Conservation (phyloP, 345 rosid genomes). For the Aethionema arabicum region DNA sequence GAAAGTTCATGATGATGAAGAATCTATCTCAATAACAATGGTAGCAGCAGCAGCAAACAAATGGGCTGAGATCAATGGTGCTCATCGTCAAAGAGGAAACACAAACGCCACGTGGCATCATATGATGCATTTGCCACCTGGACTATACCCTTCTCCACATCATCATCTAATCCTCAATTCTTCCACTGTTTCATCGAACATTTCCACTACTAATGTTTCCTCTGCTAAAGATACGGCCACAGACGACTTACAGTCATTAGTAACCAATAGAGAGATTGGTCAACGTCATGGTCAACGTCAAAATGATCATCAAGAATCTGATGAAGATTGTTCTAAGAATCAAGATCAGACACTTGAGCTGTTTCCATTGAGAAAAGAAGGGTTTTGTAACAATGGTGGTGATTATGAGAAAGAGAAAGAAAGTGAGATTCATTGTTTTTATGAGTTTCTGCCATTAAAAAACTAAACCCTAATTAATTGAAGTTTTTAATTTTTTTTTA, state of each 20-base stretch:
- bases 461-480: slow-evolving; percentile 32
- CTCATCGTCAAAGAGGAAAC: slow-evolving; percentile 15
- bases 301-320: slow-evolving; percentile 28
- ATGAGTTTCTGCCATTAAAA: slow-evolving; percentile 84
- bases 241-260: slow-evolving; percentile 17
- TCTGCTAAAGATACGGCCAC: slow-evolving; percentile 24
- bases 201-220: slow-evolving; percentile 18
- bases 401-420: slow-evolving; percentile 41
- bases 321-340: slow-evolving; percentile 30
- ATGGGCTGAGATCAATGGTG: slow-evolving; percentile 23
- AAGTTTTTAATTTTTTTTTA: too few relatives aligned
- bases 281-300: neutral
- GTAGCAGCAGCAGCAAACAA: slow-evolving; percentile 14
- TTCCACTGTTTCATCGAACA: slow-evolving; percentile 24
- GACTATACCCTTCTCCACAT: slow-evolving; percentile 35
- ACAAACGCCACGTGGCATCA: slow-evolving; percentile 76
- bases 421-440: slow-evolving; percentile 49
- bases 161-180: slow-evolving; percentile 48
- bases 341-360: slow-evolving; percentile 65
- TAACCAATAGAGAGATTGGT: slow-evolving; percentile 38
- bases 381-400: slow-evolving; percentile 30
- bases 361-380: slow-evolving; percentile 57
- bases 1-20: slow-evolving; percentile 2
- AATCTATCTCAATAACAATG: neutral
- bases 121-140: slow-evolving; percentile 49